These are phyloP conservation scores for Erucastrum elatum DNA, from an alignment of 345 rosid genomes.

Conservation along the genomic window DNA sequence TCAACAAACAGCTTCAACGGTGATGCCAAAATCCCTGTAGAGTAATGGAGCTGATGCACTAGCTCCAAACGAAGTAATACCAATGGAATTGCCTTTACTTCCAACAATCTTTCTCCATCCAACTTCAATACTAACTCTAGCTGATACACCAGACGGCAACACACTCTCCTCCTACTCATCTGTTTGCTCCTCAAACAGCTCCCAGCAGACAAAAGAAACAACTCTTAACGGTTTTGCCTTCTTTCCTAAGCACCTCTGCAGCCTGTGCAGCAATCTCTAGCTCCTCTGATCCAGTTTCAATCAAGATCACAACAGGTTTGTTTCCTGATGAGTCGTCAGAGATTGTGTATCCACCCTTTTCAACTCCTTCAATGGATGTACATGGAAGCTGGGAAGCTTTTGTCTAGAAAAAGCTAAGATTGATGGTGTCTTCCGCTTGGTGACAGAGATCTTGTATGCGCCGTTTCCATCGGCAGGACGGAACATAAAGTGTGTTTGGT, in stretches of 20 bases:
- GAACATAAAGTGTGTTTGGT: constrained; percentile 89
- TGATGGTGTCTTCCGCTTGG: constrained; percentile 78
- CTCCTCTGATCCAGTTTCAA: constrained; percentile 89
- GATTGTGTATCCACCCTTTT: constrained; percentile 81
- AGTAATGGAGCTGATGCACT: constrained; percentile 77
- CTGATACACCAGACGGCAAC: constrained; percentile 65
- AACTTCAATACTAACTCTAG: constrained; percentile 86
- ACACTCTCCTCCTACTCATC: constrained; percentile 82
- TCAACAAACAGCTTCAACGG: constrained; percentile 66
- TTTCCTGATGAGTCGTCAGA: constrained; percentile 87
- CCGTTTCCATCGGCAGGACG: constrained; percentile 99
- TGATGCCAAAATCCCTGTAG: constrained; percentile 78
- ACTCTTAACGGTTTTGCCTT: constrained; percentile 87
- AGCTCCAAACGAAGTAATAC: constrained; percentile 73
- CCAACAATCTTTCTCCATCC: constrained; percentile 63
- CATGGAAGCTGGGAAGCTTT: constrained; percentile 89
- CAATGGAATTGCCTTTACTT: constrained; percentile 70
- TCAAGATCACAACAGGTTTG: constrained; percentile 88
- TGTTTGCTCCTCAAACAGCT: constrained; percentile 70
- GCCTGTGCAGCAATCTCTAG: constrained; percentile 86
- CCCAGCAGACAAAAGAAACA: constrained; percentile 92
- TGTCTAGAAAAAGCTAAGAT: constrained; percentile 88
- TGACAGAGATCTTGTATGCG: constrained; percentile 78
- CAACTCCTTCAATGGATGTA: constrained; percentile 87
- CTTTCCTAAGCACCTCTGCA: constrained; percentile 73